These are phyloP conservation scores for Diaporthe citrichinensis DNA, from an alignment of 2,329 filamentous ascomycete genomes.

Conservation along the genomic window DNA sequence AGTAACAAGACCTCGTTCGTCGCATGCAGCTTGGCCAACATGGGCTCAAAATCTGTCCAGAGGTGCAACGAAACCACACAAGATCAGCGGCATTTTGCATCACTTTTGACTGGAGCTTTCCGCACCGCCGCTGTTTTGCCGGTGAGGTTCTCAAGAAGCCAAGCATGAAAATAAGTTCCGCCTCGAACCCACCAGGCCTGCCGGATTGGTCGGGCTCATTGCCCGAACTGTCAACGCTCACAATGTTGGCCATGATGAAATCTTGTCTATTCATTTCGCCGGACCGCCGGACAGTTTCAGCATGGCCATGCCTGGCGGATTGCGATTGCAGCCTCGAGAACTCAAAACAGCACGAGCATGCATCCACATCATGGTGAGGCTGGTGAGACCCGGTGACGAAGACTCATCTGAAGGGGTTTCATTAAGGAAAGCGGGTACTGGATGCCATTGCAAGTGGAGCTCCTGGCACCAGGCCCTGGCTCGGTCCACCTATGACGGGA, in stretches of 20 bases:
- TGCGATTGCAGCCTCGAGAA: constrained; percentile 26
- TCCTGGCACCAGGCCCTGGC: constrained; percentile 30
- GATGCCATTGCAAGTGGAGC: constrained; percentile 40
- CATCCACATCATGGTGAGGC: constrained; percentile 11
- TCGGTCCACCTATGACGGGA: constrained; percentile 38
- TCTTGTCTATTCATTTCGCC: constrained; percentile 27
- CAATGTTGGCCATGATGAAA: not conserved
- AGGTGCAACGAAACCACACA: constrained; percentile 7
- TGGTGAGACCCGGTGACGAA: constrained; percentile 30
- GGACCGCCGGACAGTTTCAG: constrained; percentile 32
- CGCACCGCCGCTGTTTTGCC: not conserved
- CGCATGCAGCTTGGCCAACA: constrained; percentile 33
- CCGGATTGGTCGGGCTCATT: constrained; percentile 24
- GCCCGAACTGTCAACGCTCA: constrained; percentile 17
- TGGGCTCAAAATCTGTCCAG: constrained; percentile 21
- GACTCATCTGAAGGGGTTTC: constrained; percentile 34
- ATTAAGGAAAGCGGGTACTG: constrained; percentile 36
- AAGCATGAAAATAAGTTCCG: not conserved
- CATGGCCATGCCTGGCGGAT: constrained; percentile 35
- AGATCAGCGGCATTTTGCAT: not conserved
- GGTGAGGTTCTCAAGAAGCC: not conserved
- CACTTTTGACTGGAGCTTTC: not conserved
- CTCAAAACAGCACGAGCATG: constrained; percentile 29
- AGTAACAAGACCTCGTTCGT: constrained; percentile 20
- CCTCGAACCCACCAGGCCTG: constrained; percentile 21